A percentile compares a stretch with the other conserved stretches of the same genome.
phyloP scores from a whole-genome alignment of 1,284 basidiomycete genomes.

The Singerocomus rubriflavus region DNA sequence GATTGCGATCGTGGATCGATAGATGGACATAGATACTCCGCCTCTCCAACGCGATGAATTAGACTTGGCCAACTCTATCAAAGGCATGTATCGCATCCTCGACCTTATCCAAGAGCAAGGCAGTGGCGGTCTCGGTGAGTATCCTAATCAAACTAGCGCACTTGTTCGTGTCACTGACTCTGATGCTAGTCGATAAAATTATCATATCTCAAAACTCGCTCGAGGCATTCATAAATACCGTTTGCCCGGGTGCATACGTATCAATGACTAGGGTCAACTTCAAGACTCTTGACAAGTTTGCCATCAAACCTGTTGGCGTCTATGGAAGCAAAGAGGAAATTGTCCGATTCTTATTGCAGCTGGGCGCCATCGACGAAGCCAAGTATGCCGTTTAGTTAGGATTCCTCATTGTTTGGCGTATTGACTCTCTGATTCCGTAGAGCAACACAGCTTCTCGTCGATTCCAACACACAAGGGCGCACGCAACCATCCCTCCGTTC shows the following conservation, averaged over 20 bases:
- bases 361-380: conserved; percentile 35
- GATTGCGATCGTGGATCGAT: not conserved
- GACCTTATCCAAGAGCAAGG: conserved; percentile 51
- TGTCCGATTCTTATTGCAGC: conserved; percentile 39
- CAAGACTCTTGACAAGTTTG: conserved; percentile 41
- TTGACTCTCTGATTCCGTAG: conserved; percentile 7
- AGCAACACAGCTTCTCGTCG: conserved; percentile 21
- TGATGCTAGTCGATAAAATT: conserved; percentile 49
- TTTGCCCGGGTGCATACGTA: conserved; percentile 43
- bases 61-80: conserved; percentile 32
- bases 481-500: conserved; percentile 41
- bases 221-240: conserved; percentile 41
- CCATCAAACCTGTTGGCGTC: conserved; percentile 49
- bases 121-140: conserved; percentile 48
- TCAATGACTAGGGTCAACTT: conserved; percentile 55
- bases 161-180: not conserved
- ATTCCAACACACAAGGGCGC: conserved; percentile 18
- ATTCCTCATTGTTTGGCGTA: not conserved
- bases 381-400: conserved; percentile 30
- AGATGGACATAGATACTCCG: conserved; percentile 24
- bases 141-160: not conserved
- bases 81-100: conserved; percentile 49
- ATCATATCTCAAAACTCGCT: conserved; percentile 51
- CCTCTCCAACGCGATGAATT: conserved; percentile 13
- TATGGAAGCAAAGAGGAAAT: conserved; percentile 55